Conservation (phyloP, 768 basidiomycete genomes). For the Pleurotus eryngii region DNA sequence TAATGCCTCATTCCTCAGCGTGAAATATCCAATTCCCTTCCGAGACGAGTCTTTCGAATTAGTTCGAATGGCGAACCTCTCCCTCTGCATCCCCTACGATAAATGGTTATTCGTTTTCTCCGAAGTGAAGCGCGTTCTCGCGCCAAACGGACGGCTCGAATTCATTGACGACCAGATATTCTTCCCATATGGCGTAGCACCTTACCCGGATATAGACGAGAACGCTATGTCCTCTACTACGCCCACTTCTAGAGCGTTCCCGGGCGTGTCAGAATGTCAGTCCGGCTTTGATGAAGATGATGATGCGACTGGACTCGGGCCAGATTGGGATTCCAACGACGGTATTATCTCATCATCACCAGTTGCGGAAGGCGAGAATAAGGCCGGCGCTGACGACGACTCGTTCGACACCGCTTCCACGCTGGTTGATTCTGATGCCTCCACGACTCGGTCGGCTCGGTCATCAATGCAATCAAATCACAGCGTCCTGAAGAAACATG, state of each 20-base stretch:
- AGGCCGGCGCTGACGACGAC: slow-evolving; percentile 19
- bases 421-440: slow-evolving; percentile 15
- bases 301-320: neutral
- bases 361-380: slow-evolving; percentile 12
- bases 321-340: slow-evolving; percentile 1
- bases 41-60: slow-evolving; percentile 61
- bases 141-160: slow-evolving; percentile 62
- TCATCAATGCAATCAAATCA: slow-evolving; percentile 5
- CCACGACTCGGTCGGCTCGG: neutral
- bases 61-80: slow-evolving; percentile 70
- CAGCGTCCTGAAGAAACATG: slow-evolving; percentile 2
- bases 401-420: slow-evolving; percentile 23
- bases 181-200: slow-evolving; percentile 51
- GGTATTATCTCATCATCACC: slow-evolving; percentile 1
- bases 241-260: slow-evolving; percentile 16
- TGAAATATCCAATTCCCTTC: slow-evolving; percentile 60
- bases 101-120: slow-evolving; percentile 57
- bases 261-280: neutral
- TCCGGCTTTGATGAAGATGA: slow-evolving; percentile 18
- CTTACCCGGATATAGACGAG: slow-evolving; percentile 6
- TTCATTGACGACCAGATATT: slow-evolving; percentile 69
- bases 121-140: slow-evolving; percentile 63
- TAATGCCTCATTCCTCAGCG: slow-evolving; percentile 24
- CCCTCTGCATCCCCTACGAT: slow-evolving; percentile 55
- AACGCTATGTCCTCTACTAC: slow-evolving; percentile 21